Conservation (phyloP, 805 yeast species). For the Priceomyces melissophilus region DNA sequence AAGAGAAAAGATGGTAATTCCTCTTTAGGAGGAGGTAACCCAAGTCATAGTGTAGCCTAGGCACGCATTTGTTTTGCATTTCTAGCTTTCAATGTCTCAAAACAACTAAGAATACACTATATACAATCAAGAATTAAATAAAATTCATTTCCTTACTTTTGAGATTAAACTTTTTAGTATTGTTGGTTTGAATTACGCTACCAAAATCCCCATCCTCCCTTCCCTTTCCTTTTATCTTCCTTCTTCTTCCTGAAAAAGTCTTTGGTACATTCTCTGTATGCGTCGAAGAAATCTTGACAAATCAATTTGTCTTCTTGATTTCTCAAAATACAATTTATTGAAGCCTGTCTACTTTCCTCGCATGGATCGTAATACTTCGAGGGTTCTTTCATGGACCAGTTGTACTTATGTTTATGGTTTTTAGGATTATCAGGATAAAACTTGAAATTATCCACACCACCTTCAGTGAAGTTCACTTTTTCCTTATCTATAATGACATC, state of each 20-base stretch:
- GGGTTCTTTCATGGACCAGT: constrained; percentile 72
- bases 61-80: not conserved
- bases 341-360: constrained; percentile 82
- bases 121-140: not conserved
- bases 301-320: constrained; percentile 65
- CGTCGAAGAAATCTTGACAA: constrained; percentile 79
- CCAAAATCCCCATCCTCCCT: constrained; percentile 45
- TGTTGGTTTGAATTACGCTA: constrained; percentile 4
- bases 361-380: constrained; percentile 92
- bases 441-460: constrained; percentile 50
- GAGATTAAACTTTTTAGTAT: not conserved
- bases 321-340: constrained; percentile 75
- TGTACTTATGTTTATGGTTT: constrained; percentile 59
- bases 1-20: constrained; percentile 4
- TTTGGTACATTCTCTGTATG: constrained; percentile 87
- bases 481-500: constrained; percentile 30
- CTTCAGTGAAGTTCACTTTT: constrained; percentile 55
- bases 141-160: not conserved
- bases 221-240: constrained; percentile 34
- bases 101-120: not conserved
- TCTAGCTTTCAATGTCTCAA: not conserved
- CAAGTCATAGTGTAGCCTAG: constrained; percentile 7
- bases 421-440: constrained; percentile 90
- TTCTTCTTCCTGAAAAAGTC: constrained; percentile 39
- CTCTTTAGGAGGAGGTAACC: constrained; percentile 9